Conservation (phyloP, 805 yeast genomes). For the Hanseniaspora mollemarum region DNA sequence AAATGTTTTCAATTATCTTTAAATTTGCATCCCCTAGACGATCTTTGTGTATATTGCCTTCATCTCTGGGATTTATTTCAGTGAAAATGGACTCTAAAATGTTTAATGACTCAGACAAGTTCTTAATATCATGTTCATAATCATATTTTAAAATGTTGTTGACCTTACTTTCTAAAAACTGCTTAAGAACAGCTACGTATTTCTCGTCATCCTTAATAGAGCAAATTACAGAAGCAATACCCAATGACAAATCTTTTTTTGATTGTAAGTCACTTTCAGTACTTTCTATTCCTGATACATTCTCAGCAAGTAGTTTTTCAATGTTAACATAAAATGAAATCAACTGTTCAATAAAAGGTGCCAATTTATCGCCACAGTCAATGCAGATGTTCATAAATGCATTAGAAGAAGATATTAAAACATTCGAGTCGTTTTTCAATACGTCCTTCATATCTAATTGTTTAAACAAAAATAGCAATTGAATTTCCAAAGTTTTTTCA, state of each 20-base stretch:
- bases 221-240: slow-evolving; percentile 36
- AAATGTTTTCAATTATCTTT: slow-evolving; percentile 3
- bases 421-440: slow-evolving; percentile 29
- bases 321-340: slow-evolving; percentile 46
- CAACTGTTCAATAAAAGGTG: slow-evolving; percentile 61
- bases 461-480: slow-evolving; percentile 67
- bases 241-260: slow-evolving; percentile 81
- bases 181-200: not conserved
- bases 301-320: not conserved
- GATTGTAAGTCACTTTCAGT: slow-evolving; percentile 62
- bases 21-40: slow-evolving; percentile 5
- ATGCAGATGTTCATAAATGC: slow-evolving; percentile 90
- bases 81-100: slow-evolving; percentile 8
- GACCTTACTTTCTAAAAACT: slow-evolving; percentile 3
- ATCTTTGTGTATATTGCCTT: not conserved
- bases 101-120: not conserved
- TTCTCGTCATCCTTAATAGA: slow-evolving; percentile 3
- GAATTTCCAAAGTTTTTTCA: slow-evolving; percentile 57
- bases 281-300: slow-evolving; percentile 36
- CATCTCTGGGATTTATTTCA: slow-evolving; percentile 14
- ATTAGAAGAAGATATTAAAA: slow-evolving; percentile 77
- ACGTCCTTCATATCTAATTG: slow-evolving; percentile 43
- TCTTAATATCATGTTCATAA: not conserved
- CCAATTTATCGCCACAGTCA: slow-evolving; percentile 64
- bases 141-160: not conserved